A percentile compares a stretch with the other conserved stretches of the same genome.
These are phyloP conservation scores for Firmiana major DNA, from an alignment of 345 rosid species.

Conservation along the genomic window DNA sequence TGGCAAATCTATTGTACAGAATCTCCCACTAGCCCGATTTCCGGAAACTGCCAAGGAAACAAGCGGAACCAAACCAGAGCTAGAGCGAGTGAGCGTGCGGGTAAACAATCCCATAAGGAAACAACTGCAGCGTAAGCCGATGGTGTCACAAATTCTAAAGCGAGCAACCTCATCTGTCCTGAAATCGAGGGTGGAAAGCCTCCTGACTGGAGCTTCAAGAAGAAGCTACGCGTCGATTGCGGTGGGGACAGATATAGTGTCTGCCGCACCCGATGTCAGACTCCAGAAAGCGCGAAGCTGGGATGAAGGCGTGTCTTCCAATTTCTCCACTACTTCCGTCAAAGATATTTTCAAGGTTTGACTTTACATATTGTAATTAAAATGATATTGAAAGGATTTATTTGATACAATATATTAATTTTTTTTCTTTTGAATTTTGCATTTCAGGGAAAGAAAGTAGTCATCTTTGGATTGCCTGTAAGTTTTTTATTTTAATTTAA, in stretches of 20 bases:
- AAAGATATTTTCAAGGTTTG: slow-evolving; percentile 71
- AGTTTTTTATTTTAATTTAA: slow-evolving; percentile 21
- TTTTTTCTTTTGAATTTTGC: slow-evolving; percentile 3
- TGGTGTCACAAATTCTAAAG: slow-evolving; percentile 57
- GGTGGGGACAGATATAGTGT: slow-evolving; percentile 58
- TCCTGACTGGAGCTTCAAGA: slow-evolving; percentile 30
- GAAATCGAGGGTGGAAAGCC: slow-evolving; percentile 25
- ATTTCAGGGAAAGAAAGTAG: slow-evolving; percentile 87
- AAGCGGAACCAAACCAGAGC: neutral
- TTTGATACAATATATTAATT: slow-evolving; percentile 1
- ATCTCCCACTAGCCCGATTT: neutral
- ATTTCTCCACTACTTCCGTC: slow-evolving; percentile 66
- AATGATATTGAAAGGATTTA: neutral
- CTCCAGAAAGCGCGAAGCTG: slow-evolving; percentile 88
- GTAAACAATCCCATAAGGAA: neutral
- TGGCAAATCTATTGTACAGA: neutral
- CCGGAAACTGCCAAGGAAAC: neutral
- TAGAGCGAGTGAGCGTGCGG: neutral
- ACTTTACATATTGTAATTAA: neutral
- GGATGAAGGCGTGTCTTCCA: slow-evolving; percentile 88
- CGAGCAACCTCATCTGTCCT: slow-evolving; percentile 34
- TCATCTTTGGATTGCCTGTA: slow-evolving; percentile 91
- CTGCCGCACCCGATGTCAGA: slow-evolving; percentile 60
- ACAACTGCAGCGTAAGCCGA: slow-evolving; percentile 1
- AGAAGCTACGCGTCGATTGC: slow-evolving; percentile 61